Base-by-base conservation (phyloP, 2,329 filamentous ascomycete genomes). In the Ciborinia camelliae region DNA sequence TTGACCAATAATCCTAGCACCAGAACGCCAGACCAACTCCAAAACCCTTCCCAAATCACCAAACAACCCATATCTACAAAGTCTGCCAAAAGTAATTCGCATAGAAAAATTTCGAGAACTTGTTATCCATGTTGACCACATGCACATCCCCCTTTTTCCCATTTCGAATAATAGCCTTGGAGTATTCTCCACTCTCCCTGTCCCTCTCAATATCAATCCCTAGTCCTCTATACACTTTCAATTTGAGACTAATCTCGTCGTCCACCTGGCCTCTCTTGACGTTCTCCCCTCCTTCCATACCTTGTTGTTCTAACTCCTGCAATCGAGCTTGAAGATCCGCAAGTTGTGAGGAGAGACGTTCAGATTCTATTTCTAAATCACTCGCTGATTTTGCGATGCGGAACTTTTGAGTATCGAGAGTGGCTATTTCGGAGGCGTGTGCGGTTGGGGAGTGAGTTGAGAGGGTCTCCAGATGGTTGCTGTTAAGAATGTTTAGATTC, bases 11-110 rank as follows among this genome's bases (percentile, higher is more conserved):
- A 26, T 48, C n/a, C 45, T 41, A 51, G 20, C 32, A 12, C 45
- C 26, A 43, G 5, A 55, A 52, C 47, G 41, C 63, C 52, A 66
- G 37, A 9, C n/a, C 30, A 26, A 54, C 37, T 32, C 39, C 58
- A 23, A 18, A 30, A 35, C 26, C 30, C 15, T 52, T n/a, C 23
- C 26, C 20, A 51, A 28, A 18, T 23, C 47, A 55, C 57, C 41
- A 43, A 23, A 39, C 14, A 37, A 39, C 32, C 52, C 75, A 76
- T 76, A 20, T 18, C 39, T 80, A 96, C 76, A 97, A 81, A 37
- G 88, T 94, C 73, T 92, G 84, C 95, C 95, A 99, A 75, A 98
- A 96, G 76, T 96, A 96, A 73, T 97, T 96, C 28, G 93, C 91
- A 74, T 97, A 97, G 75, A 96, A 97, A 76, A 90, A 94, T 68